phyloP scores from a whole-genome alignment of 2,329 filamentous ascomycete genomes.

The Knoxdaviesia proteae region DNA sequence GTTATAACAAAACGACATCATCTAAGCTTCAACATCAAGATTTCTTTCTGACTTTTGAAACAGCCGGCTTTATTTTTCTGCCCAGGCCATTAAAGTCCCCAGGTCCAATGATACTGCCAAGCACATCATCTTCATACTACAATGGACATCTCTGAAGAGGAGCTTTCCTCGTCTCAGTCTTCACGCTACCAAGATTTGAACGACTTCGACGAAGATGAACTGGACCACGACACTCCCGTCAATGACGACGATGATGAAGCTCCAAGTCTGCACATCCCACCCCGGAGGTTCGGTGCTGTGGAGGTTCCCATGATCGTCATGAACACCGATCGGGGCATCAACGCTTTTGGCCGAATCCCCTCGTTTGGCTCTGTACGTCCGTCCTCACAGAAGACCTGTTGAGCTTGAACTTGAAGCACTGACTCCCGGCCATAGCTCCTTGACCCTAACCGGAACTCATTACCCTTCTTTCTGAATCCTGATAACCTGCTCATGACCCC shows the following conservation, averaged over 20 bases:
- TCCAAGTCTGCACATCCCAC: slow-evolving; percentile 10
- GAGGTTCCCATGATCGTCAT: slow-evolving; percentile 22
- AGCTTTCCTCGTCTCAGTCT: too few species aligned
- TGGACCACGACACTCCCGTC: background rate
- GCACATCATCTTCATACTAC: too few species aligned
- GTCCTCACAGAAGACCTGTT: slow-evolving; percentile 1
- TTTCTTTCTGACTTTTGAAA: too few species aligned
- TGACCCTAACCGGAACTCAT: slow-evolving; percentile 25
- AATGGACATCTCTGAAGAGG: too few species aligned
- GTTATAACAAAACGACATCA: too few species aligned
- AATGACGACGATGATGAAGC: slow-evolving; percentile 1
- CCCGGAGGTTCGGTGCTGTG: slow-evolving; percentile 16
- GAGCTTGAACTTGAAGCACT: slow-evolving; percentile 1
- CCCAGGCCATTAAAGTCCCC: too few species aligned
- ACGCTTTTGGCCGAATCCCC: slow-evolving; percentile 18
- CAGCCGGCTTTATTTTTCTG: too few species aligned
- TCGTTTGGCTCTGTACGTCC: slow-evolving; percentile 17
- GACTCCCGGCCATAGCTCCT: slow-evolving; percentile 16
- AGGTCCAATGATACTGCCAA: too few species aligned
- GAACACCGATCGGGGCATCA: slow-evolving; percentile 20
- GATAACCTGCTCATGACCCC: slow-evolving; percentile 63
- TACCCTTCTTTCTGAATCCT: slow-evolving; percentile 58
- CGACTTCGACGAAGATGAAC: background rate
- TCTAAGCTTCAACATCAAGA: too few species aligned
- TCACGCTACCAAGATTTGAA: background rate